Percentiles rank a stretch among this genome's conserved stretches.
These are phyloP conservation scores for Tulasnella sp. DNA, from an alignment of 768 basidiomycete species.

Conservation along the genomic window DNA sequence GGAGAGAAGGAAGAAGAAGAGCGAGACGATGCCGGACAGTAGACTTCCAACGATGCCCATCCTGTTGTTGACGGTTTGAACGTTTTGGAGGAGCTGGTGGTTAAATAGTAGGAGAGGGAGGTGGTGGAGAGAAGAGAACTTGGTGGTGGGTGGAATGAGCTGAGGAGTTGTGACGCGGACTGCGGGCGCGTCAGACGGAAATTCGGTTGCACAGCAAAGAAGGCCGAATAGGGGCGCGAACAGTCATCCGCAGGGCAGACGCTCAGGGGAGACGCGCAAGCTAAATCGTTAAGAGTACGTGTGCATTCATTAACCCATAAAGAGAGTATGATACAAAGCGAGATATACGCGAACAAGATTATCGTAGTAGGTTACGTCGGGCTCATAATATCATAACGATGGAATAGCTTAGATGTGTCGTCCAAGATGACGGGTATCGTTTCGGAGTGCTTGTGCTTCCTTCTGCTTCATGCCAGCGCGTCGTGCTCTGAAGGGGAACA, in stretches of 20 bases:
- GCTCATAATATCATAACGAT: background rate
- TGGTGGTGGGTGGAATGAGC: background rate
- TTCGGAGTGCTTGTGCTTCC: slow-evolving; percentile 5
- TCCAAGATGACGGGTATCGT: slow-evolving; percentile 5
- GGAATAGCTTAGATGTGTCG: background rate
- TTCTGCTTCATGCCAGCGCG: slow-evolving; percentile 12
- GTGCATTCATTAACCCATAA: background rate
- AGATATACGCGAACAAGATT: background rate
- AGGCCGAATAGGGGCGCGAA: background rate
- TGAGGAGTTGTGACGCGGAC: background rate
- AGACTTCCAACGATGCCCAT: background rate
- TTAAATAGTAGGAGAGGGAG: background rate
- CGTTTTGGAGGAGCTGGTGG: background rate
- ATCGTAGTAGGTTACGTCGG: background rate
- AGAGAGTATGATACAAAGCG: background rate
- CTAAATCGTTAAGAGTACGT: background rate
- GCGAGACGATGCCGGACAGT: background rate
- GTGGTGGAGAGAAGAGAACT: slow-evolving; percentile 1
- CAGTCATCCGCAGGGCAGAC: background rate
- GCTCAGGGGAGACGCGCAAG: background rate
- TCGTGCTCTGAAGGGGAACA: background rate
- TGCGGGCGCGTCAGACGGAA: background rate
- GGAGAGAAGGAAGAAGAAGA: background rate
- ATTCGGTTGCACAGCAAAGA: background rate
- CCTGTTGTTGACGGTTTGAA: background rate